These are phyloP conservation scores for Petrea volubilis DNA, from an alignment of 257 asterid genomes.

Conservation along the genomic window DNA sequence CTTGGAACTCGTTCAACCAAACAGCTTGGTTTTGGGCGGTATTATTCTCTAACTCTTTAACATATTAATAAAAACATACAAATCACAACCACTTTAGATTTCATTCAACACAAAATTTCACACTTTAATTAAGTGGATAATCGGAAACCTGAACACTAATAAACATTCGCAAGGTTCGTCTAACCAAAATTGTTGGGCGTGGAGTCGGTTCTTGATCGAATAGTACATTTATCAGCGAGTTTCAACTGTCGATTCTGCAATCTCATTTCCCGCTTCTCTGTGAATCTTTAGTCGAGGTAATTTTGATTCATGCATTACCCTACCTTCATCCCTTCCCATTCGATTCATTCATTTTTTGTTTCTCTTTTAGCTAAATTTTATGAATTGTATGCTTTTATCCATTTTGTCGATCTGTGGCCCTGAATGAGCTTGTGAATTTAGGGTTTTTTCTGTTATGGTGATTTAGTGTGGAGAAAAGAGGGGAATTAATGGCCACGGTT, in stretches of 20 bases:
- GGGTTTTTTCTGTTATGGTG: background rate
- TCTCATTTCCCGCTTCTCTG: slow-evolving; percentile 15
- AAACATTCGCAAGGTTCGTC: no score
- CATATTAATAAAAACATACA: no score
- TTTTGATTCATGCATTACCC: slow-evolving; percentile 10
- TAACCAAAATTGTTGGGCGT: no score
- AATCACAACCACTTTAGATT: no score
- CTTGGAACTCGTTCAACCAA: no score
- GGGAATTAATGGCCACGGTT: slow-evolving; percentile 55
- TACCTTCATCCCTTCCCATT: background rate
- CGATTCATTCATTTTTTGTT: background rate
- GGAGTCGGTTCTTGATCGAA: no score
- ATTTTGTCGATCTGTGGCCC: slow-evolving; percentile 5
- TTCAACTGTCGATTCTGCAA: slow-evolving; percentile 20
- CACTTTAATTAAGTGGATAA: no score
- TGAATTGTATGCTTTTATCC: background rate
- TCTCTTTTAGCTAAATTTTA: background rate
- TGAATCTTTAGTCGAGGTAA: slow-evolving; percentile 13
- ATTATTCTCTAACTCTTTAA: no score
- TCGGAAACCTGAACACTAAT: no score
- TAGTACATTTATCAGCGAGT: no score
- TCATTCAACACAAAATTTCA: no score
- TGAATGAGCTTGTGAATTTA: background rate
- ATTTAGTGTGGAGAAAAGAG: slow-evolving; percentile 17
- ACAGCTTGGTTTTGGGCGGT: no score